A percentile compares a stretch with the other conserved stretches of the same genome.
These are phyloP conservation scores for Phyllosticta paracitricarpa DNA, from an alignment of 2,329 filamentous ascomycete species.

Conservation along the genomic window DNA sequence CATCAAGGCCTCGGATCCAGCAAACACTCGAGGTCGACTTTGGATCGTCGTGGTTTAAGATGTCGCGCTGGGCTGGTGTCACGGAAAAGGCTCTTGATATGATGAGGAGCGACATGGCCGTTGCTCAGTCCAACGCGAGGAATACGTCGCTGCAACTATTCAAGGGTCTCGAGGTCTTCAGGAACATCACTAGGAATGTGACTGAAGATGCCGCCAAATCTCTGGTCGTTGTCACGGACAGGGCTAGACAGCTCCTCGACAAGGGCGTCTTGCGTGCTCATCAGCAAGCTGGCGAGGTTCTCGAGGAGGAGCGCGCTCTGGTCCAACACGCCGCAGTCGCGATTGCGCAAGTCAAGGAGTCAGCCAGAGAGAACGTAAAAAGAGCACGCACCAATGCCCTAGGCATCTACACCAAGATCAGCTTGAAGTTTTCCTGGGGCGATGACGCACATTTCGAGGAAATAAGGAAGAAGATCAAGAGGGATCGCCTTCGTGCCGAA, in stretches of 20 bases:
- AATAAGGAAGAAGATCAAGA: neutral
- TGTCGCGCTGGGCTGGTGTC: slow-evolving; percentile 17
- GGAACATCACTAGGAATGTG: neutral
- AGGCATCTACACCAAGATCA: neutral
- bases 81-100: slow-evolving; percentile 2
- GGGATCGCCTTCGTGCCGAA: neutral
- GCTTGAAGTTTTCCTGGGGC: neutral
- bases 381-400: neutral
- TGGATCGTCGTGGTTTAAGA: slow-evolving; percentile 22
- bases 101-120: slow-evolving; percentile 13
- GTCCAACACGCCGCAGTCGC: neutral
- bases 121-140: slow-evolving; percentile 16
- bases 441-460: neutral
- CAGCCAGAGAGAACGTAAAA: neutral
- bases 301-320: neutral
- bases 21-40: slow-evolving; percentile 22
- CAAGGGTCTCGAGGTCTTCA: neutral
- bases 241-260: slow-evolving; percentile 5
- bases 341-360: neutral
- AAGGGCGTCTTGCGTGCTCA: neutral
- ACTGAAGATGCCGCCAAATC: slow-evolving; percentile 3
- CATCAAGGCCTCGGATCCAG: slow-evolving; percentile 23
- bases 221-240: neutral
- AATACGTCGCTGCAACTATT: slow-evolving; percentile 17
- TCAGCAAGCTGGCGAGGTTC: neutral